Conservation (phyloP, 116 monocot species). For the Posidonia oceanica region DNA sequence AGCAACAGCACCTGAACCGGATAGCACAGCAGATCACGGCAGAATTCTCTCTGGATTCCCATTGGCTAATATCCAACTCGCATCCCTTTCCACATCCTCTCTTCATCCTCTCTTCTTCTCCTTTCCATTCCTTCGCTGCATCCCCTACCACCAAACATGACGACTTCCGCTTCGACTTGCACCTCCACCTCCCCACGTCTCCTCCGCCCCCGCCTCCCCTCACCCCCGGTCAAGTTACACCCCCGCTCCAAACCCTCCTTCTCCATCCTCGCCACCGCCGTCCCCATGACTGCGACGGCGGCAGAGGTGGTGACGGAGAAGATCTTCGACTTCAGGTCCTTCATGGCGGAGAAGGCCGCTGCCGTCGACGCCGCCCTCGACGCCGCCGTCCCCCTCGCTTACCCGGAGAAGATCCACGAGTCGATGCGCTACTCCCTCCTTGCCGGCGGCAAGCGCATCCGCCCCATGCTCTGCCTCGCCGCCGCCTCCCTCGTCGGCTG, state of each 20-base stretch:
- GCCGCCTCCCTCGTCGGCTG: conserved; percentile 43
- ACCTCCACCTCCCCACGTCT: too few relatives aligned
- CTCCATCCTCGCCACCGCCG: background rate
- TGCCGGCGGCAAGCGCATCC: conserved; percentile 46
- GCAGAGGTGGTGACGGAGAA: background rate
- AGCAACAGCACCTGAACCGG: too few relatives aligned
- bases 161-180: too few relatives aligned
- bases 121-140: too few relatives aligned
- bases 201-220: background rate
- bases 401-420: conserved; percentile 33
- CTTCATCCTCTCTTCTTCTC: too few relatives aligned
- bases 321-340: conserved; percentile 28
- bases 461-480: conserved; percentile 43
- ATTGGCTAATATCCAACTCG: too few relatives aligned
- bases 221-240: background rate
- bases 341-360: conserved; percentile 25
- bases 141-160: too few relatives aligned
- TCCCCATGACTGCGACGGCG: background rate
- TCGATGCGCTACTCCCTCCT: conserved; percentile 50
- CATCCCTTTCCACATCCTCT: too few relatives aligned
- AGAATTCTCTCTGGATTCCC: too few relatives aligned
- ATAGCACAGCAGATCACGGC: too few relatives aligned
- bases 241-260: background rate
- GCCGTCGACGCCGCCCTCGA: conserved; percentile 33
- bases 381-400: conserved; percentile 18